phyloP scores from a whole-genome alignment of 768 basidiomycete species.

The Butyriboletus loyo region DNA sequence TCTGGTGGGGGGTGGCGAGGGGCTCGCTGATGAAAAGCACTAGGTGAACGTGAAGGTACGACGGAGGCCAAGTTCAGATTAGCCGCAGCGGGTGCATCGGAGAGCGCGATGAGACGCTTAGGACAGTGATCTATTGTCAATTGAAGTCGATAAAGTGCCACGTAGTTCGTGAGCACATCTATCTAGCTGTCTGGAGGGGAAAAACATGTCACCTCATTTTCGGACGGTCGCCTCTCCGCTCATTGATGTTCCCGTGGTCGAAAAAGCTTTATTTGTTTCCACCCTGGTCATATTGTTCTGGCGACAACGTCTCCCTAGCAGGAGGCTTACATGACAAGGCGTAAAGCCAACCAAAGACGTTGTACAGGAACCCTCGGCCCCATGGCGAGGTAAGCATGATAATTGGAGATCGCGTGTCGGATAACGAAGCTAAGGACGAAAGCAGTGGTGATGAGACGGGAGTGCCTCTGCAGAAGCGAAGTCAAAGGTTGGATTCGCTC shows the following conservation, averaged over 20 bases:
- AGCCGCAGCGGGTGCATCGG: not conserved
- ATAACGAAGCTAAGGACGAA: not conserved
- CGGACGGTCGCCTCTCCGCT: constrained; percentile 1
- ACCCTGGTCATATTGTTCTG: constrained; percentile 1
- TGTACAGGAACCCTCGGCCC: not conserved
- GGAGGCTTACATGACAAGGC: not conserved
- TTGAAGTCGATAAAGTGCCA: not conserved
- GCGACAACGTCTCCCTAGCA: not conserved
- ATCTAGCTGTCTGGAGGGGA: constrained; percentile 6
- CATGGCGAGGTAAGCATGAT: not conserved
- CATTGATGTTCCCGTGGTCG: not conserved
- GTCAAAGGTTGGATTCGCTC: not conserved
- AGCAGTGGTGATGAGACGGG: not conserved
- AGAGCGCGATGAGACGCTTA: not conserved
- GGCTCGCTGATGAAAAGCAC: constrained; percentile 3
- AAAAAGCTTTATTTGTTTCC: not conserved
- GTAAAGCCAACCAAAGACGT: not conserved
- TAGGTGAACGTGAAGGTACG: constrained; percentile 1
- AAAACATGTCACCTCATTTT: constrained; percentile 3
- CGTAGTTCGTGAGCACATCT: not conserved
- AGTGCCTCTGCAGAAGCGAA: not conserved
- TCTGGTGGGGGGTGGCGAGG: not conserved
- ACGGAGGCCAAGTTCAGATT: not conserved
- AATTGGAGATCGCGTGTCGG: not conserved
- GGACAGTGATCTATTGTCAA: not conserved